A percentile compares a stretch with the other conserved stretches of the same genome.
phyloP scores from a whole-genome alignment of 2,329 filamentous ascomycete genomes.

The Corinectria fuckeliana region DNA sequence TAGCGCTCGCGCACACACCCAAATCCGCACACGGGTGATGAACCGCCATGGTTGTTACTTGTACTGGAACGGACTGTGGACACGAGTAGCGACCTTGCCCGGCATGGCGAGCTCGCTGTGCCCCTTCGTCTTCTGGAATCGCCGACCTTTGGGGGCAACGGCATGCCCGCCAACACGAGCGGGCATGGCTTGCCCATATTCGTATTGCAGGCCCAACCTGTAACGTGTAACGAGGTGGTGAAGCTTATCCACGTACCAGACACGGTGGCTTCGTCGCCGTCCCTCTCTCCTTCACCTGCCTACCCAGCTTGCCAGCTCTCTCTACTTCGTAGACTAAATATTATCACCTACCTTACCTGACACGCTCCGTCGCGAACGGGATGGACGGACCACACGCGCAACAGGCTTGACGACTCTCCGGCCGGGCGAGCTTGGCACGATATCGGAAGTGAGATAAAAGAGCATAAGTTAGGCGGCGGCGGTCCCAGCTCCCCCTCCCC shows the following conservation, averaged over 20 bases:
- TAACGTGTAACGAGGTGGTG: not conserved
- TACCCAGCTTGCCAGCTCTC: no score
- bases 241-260: slow-evolving; percentile 11
- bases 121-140: not conserved
- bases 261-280: not conserved
- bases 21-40: not conserved
- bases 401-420: slow-evolving; percentile 13
- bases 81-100: not conserved
- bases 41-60: slow-evolving; percentile 1
- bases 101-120: not conserved
- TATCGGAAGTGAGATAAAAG: slow-evolving; percentile 3
- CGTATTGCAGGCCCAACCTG: not conserved
- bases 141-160: slow-evolving; percentile 2
- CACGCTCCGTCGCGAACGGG: slow-evolving; percentile 20
- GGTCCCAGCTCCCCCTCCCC: no score
- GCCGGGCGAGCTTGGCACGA: slow-evolving; percentile 21
- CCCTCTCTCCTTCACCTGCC: no score
- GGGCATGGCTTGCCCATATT: slow-evolving; percentile 1
- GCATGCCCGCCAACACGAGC: not conserved
- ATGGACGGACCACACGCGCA: slow-evolving; percentile 2
- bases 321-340: no score
- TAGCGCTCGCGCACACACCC: slow-evolving; percentile 1
- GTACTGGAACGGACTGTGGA: not conserved
- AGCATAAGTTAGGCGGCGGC: slow-evolving; percentile 7
- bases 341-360: no score